Evolutionary conservation across 352 stramenopile species (phyloP).

Genomic region (Globisporangium takayamanum): DNA sequence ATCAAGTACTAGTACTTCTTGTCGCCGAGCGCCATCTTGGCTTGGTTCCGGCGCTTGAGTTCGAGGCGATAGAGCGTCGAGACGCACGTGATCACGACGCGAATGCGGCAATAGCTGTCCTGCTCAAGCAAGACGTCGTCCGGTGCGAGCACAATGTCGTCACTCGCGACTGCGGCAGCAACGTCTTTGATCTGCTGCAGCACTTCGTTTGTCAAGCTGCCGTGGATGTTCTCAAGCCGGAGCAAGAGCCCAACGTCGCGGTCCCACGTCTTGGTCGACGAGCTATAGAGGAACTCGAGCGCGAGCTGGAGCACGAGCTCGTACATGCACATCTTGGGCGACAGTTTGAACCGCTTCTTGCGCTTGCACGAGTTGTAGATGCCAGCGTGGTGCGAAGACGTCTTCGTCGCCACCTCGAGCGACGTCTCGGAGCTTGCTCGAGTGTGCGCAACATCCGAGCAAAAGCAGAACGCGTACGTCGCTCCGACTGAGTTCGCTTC

Average conservation of each 20-base stretch:
- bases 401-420: neutral
- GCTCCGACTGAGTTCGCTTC: conserved; percentile 11
- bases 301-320: conserved; percentile 38
- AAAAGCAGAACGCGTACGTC: conserved; percentile 14
- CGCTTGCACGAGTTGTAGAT: conserved; percentile 14
- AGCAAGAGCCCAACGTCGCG: conserved; percentile 42
- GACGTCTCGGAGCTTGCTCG: neutral
- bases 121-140: conserved; percentile 4
- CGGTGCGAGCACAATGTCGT: conserved; percentile 3
- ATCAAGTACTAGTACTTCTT: conserved; percentile 50
- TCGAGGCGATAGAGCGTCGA: conserved; percentile 49
- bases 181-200: conserved; percentile 15
- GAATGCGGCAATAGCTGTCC: conserved; percentile 21
- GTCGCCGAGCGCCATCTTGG: conserved; percentile 23
- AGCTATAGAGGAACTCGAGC: conserved; percentile 32
- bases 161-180: neutral
- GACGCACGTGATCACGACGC: conserved; percentile 29
- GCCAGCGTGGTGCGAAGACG: neutral
- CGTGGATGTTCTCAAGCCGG: conserved; percentile 40
- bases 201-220: conserved; percentile 31
- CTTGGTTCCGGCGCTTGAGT: conserved; percentile 28
- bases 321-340: conserved; percentile 25
- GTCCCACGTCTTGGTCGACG: conserved; percentile 29
- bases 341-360: conserved; percentile 11
- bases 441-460: neutral